Base-by-base conservation (phyloP, 176 grass and related monocot genomes). In the Saccharum spontaneum region DNA sequence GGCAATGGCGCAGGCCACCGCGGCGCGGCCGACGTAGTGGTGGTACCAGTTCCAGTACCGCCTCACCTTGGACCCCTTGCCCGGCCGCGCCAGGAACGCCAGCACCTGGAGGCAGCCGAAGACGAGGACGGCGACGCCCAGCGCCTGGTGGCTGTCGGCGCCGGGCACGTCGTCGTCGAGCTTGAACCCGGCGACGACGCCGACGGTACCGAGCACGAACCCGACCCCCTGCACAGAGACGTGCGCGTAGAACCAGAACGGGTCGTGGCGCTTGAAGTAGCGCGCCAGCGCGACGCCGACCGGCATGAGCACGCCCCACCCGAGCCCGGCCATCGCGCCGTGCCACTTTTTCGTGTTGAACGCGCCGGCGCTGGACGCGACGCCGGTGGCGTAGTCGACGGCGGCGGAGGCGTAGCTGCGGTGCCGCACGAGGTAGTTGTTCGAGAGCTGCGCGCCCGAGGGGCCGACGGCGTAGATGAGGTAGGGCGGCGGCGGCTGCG, bases 1-100 rank as follows among this genome's bases (percentile, higher is more conserved):
- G 37, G 63, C 84, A 6, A 82, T 57, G 75, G 84, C 64, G 63
- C 66, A 87, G 38, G 64, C 78, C 17, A 90, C 83, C 1, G 84
- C 87, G 8, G 70, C 81, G 26, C 91, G 84, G 45, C 91, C 91
- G 48, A 90, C 74, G 70, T 90, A 67, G 81, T 90, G 80, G 71
- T 92, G 91, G 84, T 92, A 92, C 91, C 87, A 89, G 64, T 92
- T 90, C 91, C 93, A 94, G 59, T 94, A 94, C 39, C 84, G 61
- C 69, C 93, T 78, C 20, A 94, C 60, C 81, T 88, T 90, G 7
- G 93, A 80, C 36, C n/a, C 31, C 75, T 92, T 94, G 11, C n/a
- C 75, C 2, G 93, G 93, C 24, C 90, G 82, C 36, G 83, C 84
- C 43, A 94, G 82, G 73, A 92, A 85, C 69, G 93, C 90, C 78